Conservation (phyloP, 176 grass and related monocot genomes). For the Poa annua region DNA sequence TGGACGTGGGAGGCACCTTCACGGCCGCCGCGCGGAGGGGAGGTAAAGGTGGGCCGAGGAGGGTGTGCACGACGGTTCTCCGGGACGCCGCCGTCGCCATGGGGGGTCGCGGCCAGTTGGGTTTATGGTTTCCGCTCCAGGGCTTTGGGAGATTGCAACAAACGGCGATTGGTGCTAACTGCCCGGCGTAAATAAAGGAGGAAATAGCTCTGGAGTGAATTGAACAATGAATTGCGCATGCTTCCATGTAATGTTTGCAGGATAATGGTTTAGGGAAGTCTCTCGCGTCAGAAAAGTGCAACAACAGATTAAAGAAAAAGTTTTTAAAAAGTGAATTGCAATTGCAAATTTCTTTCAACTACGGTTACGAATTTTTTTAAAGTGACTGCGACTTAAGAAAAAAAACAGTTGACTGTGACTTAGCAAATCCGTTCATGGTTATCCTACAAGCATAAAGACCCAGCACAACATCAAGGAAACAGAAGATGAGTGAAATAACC, state of each 20-base stretch:
- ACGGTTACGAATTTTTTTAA: too few species aligned
- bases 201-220: background rate
- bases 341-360: too few species aligned
- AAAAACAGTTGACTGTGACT: too few species aligned
- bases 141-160: constrained; percentile 7
- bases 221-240: background rate
- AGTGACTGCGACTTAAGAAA: too few species aligned
- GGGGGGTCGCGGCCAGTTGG: background rate
- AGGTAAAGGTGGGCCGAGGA: constrained; percentile 43
- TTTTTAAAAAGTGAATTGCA: too few species aligned
- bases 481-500: background rate
- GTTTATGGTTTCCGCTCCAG: background rate
- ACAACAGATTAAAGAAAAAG: too few species aligned
- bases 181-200: background rate
- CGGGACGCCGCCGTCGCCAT: background rate
- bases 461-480: background rate
- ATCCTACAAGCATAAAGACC: background rate
- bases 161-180: background rate
- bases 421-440: too few species aligned
- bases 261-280: too few species aligned
- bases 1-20: background rate
- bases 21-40: background rate
- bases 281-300: too few species aligned
- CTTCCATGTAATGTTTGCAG: background rate
- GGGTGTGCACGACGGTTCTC: background rate